Evolutionary conservation across 495 filamentous ascomycete genomes (phyloP), one percentile per base, ranked within the genome.

Genomic region (Penicillium cosmopolitanum): DNA sequence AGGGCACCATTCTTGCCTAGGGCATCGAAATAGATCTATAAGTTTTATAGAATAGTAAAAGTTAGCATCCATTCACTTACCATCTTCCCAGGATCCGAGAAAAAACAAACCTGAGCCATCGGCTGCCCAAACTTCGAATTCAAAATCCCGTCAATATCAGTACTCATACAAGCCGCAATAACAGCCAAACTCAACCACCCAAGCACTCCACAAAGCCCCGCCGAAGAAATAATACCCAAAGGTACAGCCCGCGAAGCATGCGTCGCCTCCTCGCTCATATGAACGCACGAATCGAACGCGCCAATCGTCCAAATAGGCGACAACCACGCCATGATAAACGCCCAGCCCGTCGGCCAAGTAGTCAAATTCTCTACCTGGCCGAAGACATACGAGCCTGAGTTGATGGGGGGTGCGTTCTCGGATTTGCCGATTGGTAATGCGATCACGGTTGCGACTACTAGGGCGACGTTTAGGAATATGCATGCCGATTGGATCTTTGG

Each of bases 251-350:
- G 81, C 0, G 83, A 75, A 12, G 86, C 86, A 71, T 89, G 86
- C 8, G 80, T 75, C 6, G 85, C 85, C 62, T 89, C 87, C 65
- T 89, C 87, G 42, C 77, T 81, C 78, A 87, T 87, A 67, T 87
- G 85, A 9, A 85, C 79, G 50, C 82, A 83, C 0, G 73, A 77
- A 64, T 83, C 78, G 36, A 83, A 82, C 0, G 70, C 79, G 0
- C 85, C 86, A 58, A 89, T 87, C 0, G 85, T 86, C 87, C 87
- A 89, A 51, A 89, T 88, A 0, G 87, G 86, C 13, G 72, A 78
- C 6, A 89, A 72, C 87, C 87, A 89, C 7, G 82, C 67, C 25
- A 89, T 66, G 74, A 89, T 87, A 62, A 88, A 89, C 0, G 85
- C 74, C 84, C 83, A 86, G 4, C 84, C 84, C 0, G 74, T 73